Evolutionary conservation across 257 asterid species (phyloP).

Genomic region (Fraxinus excelsior): DNA sequence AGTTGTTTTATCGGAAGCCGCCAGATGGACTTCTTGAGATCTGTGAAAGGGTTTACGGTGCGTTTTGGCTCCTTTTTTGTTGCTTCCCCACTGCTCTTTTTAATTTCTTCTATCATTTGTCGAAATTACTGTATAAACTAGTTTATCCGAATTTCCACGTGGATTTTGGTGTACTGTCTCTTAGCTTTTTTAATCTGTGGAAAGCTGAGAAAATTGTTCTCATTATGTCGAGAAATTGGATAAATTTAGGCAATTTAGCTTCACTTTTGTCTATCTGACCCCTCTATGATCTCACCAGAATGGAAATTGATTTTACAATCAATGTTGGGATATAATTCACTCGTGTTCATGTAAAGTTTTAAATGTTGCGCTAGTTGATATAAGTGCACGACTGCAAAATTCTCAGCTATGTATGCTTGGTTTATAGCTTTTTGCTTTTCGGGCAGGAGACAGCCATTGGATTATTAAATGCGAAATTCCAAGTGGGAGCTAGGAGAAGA

Average conservation of each 20-base stretch:
- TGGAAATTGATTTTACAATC: background rate
- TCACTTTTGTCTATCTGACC: slow-evolving; percentile 17
- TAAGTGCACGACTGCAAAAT: background rate
- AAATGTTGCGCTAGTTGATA: slow-evolving; percentile 2
- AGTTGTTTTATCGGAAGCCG: slow-evolving; percentile 84
- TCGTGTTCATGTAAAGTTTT: background rate
- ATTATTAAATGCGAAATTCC: background rate
- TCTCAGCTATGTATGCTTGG: background rate
- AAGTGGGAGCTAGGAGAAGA: background rate
- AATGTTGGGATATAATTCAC: background rate
- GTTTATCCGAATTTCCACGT: slow-evolving; percentile 3
- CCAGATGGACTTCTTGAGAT: slow-evolving; percentile 92
- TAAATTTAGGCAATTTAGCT: slow-evolving; percentile 6
- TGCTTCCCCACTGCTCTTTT: background rate
- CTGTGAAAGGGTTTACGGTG: slow-evolving; percentile 89
- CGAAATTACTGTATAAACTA: slow-evolving; percentile 19
- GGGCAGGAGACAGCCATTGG: slow-evolving; percentile 1
- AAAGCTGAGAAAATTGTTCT: background rate
- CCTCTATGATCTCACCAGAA: background rate
- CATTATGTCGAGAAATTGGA: slow-evolving; percentile 9
- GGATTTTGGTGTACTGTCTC: background rate
- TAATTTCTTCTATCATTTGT: background rate
- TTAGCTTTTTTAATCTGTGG: background rate
- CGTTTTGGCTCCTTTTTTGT: slow-evolving; percentile 16
- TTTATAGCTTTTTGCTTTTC: background rate